phyloP scores from a whole-genome alignment of 2,329 filamentous ascomycete genomes.

The Arthrobotrys sinensis region DNA sequence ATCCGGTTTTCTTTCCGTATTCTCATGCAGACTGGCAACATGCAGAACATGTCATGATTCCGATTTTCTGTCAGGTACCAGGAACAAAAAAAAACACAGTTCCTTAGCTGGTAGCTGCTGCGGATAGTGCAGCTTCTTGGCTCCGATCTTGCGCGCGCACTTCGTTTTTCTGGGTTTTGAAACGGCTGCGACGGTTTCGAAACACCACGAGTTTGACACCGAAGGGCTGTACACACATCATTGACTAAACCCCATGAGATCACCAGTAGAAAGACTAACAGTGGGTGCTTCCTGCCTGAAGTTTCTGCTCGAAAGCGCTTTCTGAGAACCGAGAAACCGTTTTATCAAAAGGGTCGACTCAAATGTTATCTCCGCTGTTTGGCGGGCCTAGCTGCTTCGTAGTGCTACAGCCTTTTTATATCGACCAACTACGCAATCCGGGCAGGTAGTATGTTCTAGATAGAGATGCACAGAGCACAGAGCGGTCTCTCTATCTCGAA shows the following conservation, averaged over 20 bases:
- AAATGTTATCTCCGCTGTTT: constrained; percentile 37
- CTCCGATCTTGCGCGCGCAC: constrained; percentile 43
- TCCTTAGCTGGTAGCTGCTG: constrained; percentile 16
- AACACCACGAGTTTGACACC: constrained; percentile 55
- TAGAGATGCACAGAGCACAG: constrained; percentile 23
- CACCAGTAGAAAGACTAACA: constrained; percentile 17
- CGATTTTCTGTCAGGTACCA: constrained; percentile 18
- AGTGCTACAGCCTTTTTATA: constrained; percentile 49
- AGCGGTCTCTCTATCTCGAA: constrained; percentile 55
- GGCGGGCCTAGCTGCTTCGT: constrained; percentile 39
- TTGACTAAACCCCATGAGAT: constrained; percentile 29
- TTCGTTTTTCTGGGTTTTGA: constrained; percentile 38
- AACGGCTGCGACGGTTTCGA: constrained; percentile 59
- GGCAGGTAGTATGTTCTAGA: constrained; percentile 26
- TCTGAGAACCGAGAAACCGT: constrained; percentile 34
- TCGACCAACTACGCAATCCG: constrained; percentile 50
- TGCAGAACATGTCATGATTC: constrained; percentile 14
- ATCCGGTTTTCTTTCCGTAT: constrained; percentile 17
- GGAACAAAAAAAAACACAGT: constrained; percentile 7
- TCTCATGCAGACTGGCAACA: constrained; percentile 18
- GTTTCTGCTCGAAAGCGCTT: constrained; percentile 31
- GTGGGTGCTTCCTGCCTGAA: constrained; percentile 23
- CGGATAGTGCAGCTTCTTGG: constrained; percentile 22
- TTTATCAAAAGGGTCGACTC: constrained; percentile 40
- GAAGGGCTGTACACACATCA: constrained; percentile 41